Percentiles rank a stretch among this genome's conserved stretches.
Evolutionary conservation across 164 flowering plant species (phyloP).

Genomic region (Paratinospora sagittata): DNA sequence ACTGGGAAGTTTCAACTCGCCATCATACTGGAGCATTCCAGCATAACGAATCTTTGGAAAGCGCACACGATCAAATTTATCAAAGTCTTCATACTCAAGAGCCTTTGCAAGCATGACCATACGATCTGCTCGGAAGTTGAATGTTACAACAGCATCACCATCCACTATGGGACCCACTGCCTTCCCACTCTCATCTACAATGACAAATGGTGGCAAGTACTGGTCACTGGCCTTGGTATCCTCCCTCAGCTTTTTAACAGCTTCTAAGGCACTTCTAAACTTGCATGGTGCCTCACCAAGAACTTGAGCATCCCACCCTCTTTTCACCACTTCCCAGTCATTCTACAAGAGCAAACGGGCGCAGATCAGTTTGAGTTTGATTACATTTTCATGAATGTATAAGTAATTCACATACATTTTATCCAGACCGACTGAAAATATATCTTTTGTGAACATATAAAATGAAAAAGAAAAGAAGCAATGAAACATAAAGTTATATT

Average conservation of each 20-base stretch:
- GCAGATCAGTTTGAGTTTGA: neutral
- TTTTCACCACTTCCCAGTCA: constrained; percentile 89
- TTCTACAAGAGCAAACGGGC: constrained; percentile 42
- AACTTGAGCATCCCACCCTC: constrained; percentile 99
- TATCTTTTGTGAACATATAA: neutral
- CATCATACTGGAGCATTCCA: constrained; percentile 99
- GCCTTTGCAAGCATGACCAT: constrained; percentile 97
- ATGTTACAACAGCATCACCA: constrained; percentile 96
- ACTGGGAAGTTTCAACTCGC: constrained; percentile 85
- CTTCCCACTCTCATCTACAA: constrained; percentile 75
- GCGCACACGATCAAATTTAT: constrained; percentile 84
- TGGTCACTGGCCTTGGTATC: constrained; percentile 61
- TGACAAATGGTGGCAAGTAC: constrained; percentile 89
- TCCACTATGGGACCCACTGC: constrained; percentile 89
- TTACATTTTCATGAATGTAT: neutral
- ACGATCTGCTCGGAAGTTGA: constrained; percentile 94
- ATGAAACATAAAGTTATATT: neutral
- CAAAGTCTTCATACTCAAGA: constrained; percentile 78
- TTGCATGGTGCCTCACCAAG: constrained; percentile 98
- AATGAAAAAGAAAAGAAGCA: neutral
- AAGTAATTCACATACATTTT: neutral
- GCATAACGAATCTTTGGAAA: constrained; percentile 89
- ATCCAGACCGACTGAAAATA: neutral
- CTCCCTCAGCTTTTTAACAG: constrained; percentile 69
- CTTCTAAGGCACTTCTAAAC: constrained; percentile 72